phyloP scores from a whole-genome alignment of 192 early-diverging fungal species.

The Dimargaris cristalligena region DNA sequence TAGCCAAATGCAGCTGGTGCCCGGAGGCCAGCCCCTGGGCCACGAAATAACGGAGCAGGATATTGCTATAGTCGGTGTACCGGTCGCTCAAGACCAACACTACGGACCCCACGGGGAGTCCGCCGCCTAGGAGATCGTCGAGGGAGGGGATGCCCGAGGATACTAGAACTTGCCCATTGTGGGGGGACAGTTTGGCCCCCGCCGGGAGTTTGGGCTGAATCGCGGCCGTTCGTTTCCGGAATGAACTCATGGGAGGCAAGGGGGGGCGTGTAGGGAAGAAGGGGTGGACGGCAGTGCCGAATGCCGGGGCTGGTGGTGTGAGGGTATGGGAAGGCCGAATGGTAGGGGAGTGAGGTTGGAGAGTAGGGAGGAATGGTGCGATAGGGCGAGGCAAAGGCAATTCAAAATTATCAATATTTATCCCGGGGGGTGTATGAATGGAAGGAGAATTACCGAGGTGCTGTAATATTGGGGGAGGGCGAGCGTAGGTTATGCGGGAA shows the following conservation, averaged over 20 bases:
- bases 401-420: no score
- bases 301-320: no score
- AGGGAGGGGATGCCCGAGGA: slow-evolving; percentile 73
- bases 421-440: no score
- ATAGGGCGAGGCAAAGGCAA: no score
- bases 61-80: slow-evolving; percentile 59
- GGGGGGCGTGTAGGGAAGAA: no score
- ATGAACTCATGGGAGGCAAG: slow-evolving; percentile 18
- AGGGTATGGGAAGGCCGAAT: no score
- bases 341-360: no score
- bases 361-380: no score
- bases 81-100: slow-evolving; percentile 65
- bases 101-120: slow-evolving; percentile 64
- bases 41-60: slow-evolving; percentile 67
- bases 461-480: no score
- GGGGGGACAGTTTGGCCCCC: slow-evolving; percentile 55
- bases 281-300: no score
- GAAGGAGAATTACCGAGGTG: no score
- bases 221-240: slow-evolving; percentile 33
- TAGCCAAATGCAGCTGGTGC: slow-evolving; percentile 50
- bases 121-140: slow-evolving; percentile 78
- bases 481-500: no score
- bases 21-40: slow-evolving; percentile 66
- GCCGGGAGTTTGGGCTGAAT: slow-evolving; percentile 41
- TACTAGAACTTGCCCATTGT: slow-evolving; percentile 57